Evolutionary conservation across 2,329 filamentous ascomycete species (phyloP).

Genomic region (Clarireedia hainanense): DNA sequence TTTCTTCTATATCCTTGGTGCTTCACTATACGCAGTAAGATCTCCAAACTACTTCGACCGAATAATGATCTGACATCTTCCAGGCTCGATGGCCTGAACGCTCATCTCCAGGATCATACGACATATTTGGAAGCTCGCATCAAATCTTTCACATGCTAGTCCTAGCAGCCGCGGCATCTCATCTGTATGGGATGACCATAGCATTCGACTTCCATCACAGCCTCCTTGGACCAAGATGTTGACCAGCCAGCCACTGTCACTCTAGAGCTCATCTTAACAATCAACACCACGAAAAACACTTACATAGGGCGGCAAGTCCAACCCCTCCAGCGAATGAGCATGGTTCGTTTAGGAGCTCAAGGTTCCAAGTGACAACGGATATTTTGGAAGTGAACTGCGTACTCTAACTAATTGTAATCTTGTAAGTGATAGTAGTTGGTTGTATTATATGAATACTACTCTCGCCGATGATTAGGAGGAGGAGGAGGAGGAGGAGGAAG

Average conservation of each 20-base stretch:
- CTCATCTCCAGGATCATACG: slow-evolving; percentile 67
- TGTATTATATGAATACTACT: no score
- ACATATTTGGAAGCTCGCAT: slow-evolving; percentile 89
- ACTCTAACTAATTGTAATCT: no score
- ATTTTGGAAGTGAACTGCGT: no score
- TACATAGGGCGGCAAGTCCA: no score
- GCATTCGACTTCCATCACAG: slow-evolving; percentile 83
- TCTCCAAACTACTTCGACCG: background rate
- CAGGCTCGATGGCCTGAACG: slow-evolving; percentile 77
- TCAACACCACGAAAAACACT: no score
- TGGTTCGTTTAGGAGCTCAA: no score
- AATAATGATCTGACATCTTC: slow-evolving; percentile 11
- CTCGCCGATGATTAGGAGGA: no score
- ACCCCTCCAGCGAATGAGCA: no score
- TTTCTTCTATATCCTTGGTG: slow-evolving; percentile 75
- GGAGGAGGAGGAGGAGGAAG: no score
- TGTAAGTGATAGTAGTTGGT: no score
- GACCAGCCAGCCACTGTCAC: background rate
- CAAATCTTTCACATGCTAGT: slow-evolving; percentile 95
- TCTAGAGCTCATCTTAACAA: no score
- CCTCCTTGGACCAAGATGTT: slow-evolving; percentile 24
- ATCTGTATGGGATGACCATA: slow-evolving; percentile 72
- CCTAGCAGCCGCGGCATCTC: slow-evolving; percentile 69
- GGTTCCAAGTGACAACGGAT: no score
- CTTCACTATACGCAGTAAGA: slow-evolving; percentile 74